Base-by-base conservation (phyloP, 768 basidiomycete species). In the Ramaria sp. region DNA sequence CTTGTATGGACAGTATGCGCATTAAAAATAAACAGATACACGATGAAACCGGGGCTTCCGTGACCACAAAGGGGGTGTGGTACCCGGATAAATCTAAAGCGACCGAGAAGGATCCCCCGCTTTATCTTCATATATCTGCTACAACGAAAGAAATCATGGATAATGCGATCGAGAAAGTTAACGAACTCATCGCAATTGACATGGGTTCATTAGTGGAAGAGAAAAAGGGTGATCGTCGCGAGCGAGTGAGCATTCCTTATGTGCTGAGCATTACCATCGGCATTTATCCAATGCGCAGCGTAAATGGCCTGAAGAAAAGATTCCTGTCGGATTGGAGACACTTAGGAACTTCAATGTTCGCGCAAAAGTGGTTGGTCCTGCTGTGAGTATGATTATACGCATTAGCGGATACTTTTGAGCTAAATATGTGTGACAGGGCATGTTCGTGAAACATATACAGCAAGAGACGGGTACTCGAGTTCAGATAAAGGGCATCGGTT, bases 391-490 rank as follows among this genome's bases (percentile, higher is more conserved):
- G 33, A 9, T n/a, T n/a, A 10, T 43, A 19, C 13, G 12, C 33
- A 20, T 37, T 4, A 7, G 20, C 24, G 7, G 13, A n/a, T 9
- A 9, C 2, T 15, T 34, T 33, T 58, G 22, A 51, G 13, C 7
- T 49, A 17, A 7, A 31, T 41, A 22, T 2, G n/a, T 22, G 17
- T 51, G n/a, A 9, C 68, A 91, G 88, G 94, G 94, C 62, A 84
- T 91, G 61, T 99, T 97, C 65, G 95, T 99, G 62, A 99, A 99
- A 71, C 93, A 93, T 67, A 98, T 98, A 51, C 95, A 99, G 70
- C 81, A 86, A 63, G 95, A 99, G 70, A 99, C 95, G 0, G 85
- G 86, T 30, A 95, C 94, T 6, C 81, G 95, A 59, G 95, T 99
- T 9, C 95, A 99, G 68, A 96, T 99, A 63, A 98, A 98, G 70